Base-by-base conservation (phyloP, 2,329 filamentous ascomycete genomes). In the Podosphaera leucotricha region DNA sequence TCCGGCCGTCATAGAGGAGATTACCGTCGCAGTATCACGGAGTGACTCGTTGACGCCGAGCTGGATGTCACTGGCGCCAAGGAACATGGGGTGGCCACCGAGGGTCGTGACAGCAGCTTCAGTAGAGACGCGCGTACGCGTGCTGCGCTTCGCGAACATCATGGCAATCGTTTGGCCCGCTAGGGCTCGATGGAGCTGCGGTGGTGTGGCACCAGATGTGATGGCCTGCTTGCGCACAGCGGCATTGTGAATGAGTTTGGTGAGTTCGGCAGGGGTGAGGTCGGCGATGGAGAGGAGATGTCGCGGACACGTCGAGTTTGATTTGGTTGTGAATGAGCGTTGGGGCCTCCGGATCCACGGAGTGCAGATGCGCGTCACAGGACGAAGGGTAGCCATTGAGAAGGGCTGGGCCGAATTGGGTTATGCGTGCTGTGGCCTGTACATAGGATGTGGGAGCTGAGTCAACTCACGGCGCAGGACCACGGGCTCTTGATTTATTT, bases 141-240 rank as follows among this genome's bases (percentile, higher is more conserved):
- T 98, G 55, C 81, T 92, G 52, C 86, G 77, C 66, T 98, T 98
- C 69, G 72, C 92, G 67, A 98, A 98, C 69, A 92, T 83, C 76
- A 98, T 80, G 52, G 90, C 87, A 26, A 98, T 73, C 0, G 85
- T 86, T 61, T 83, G 75, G 43, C 83, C 81, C 0, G 71, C 62
- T 49, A 98, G 64, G 10, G 72, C 66, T 36, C 69, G 67, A 44
- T 69, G 64, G 44, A 92, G 64, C 38, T 67, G 64, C 43, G 64
- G 59, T 2, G 79, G 73, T 41, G 72, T 63, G 44, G 70, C 65
- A 39, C 74, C 72, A 3, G 74, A 71, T 60, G 92, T 92, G 64
- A 87, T 74, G 45, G 74, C 67, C 44, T 71, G 62, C 62, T 95
- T 95, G 64, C 83, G 74, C 38, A 70, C 62, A 20, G 74, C 68